Evolutionary conservation across 2,329 filamentous ascomycete genomes (phyloP).

Genomic region (Sarocladiaceae sp.): DNA sequence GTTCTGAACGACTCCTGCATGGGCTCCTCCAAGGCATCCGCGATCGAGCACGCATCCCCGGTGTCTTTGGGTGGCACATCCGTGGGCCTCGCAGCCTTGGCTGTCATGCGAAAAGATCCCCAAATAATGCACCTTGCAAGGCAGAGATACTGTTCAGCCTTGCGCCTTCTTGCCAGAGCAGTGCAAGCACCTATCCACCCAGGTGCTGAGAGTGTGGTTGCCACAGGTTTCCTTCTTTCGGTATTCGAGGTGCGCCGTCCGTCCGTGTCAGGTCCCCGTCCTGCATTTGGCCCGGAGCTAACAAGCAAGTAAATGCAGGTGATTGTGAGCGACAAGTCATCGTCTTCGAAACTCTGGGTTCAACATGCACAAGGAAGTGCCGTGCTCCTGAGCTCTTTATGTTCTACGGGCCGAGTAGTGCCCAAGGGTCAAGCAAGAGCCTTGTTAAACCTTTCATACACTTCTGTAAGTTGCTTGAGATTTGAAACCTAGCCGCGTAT

Average conservation of each 20-base stretch:
- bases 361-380: neutral
- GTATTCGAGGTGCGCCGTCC: neutral
- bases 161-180: neutral
- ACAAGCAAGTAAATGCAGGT: neutral
- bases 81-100: neutral
- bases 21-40: neutral
- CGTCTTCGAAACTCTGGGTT: neutral
- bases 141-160: neutral
- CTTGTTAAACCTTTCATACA: neutral
- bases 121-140: neutral
- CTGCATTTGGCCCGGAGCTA: too few species aligned
- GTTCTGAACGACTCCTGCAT: neutral
- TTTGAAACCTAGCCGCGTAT: too few species aligned
- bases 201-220: neutral
- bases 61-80: neutral
- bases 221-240: neutral
- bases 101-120: neutral
- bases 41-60: neutral
- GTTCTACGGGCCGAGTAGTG: neutral
- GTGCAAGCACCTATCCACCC: neutral
- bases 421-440: neutral
- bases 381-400: neutral
- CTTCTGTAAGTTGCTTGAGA: neutral
- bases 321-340: neutral
- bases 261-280: neutral